These are phyloP conservation scores for Acarospora socialis DNA, from an alignment of 2,329 filamentous ascomycete genomes.

Conservation along the genomic window DNA sequence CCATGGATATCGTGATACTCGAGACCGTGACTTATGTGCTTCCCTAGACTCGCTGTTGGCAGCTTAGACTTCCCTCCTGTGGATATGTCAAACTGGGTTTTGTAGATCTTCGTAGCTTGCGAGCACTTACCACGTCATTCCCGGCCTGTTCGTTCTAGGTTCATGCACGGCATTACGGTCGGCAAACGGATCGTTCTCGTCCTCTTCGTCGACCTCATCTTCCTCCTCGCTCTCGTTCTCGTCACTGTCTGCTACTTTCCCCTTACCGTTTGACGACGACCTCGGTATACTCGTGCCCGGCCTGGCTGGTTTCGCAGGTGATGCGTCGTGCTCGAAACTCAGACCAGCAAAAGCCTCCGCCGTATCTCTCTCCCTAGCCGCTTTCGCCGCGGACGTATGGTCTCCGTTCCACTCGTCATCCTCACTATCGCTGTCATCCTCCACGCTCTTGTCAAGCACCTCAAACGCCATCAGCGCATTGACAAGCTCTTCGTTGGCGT, in stretches of 20 bases:
- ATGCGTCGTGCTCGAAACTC: conserved; percentile 21
- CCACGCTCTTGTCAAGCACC: conserved; percentile 57
- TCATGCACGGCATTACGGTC: conserved; percentile 60
- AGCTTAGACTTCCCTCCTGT: not conserved
- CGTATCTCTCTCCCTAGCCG: conserved; percentile 16
- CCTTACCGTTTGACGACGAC: conserved; percentile 21
- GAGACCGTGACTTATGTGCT: too few species aligned
- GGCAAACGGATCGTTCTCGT: conserved; percentile 77
- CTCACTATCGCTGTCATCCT: conserved; percentile 52
- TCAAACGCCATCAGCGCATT: conserved; percentile 87
- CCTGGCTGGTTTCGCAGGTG: conserved; percentile 36
- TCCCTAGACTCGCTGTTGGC: too few species aligned
- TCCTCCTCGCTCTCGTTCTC: conserved; percentile 40
- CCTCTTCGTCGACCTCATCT: conserved; percentile 48
- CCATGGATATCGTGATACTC: too few species aligned
- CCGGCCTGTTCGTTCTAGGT: conserved; percentile 29
- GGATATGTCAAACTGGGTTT: not conserved
- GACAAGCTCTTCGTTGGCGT: conserved; percentile 93
- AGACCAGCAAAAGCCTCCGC: conserved; percentile 32
- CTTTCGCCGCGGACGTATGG: conserved; percentile 22
- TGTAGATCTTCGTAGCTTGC: not conserved
- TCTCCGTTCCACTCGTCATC: conserved; percentile 28
- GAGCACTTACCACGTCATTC: conserved; percentile 22
- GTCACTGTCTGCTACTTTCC: conserved; percentile 27
- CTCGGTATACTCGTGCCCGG: conserved; percentile 28